These are phyloP conservation scores for Fusarium sacchari DNA, from an alignment of 2,329 filamentous ascomycete species.

Conservation along the genomic window DNA sequence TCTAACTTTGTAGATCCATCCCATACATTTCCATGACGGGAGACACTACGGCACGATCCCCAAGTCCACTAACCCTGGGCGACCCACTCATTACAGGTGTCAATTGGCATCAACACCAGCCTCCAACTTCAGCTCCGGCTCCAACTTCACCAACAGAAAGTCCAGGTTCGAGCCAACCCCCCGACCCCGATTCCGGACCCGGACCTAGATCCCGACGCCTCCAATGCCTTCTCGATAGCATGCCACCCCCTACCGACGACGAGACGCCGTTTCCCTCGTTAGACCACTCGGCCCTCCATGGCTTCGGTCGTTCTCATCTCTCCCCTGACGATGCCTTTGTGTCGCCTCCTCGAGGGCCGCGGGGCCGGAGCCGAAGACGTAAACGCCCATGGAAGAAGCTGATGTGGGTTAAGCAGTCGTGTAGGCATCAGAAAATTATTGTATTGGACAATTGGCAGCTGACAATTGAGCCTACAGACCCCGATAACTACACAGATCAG, in stretches of 20 bases:
- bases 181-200: not conserved
- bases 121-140: constrained; percentile 5
- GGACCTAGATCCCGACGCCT: constrained; percentile 1
- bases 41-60: constrained; percentile 26
- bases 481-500: constrained; percentile 99
- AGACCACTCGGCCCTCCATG: constrained; percentile 45
- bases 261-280: constrained; percentile 51
- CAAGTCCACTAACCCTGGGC: constrained; percentile 30
- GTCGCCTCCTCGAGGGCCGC: constrained; percentile 66
- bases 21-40: constrained; percentile 16
- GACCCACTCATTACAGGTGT: constrained; percentile 29
- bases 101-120: constrained; percentile 32
- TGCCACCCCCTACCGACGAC: constrained; percentile 53
- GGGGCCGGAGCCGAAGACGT: constrained; percentile 73
- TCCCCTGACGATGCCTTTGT: constrained; percentile 87
- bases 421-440: constrained; percentile 54
- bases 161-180: constrained; percentile 4
- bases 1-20: constrained; percentile 4
- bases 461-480: constrained; percentile 64
- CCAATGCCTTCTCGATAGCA: constrained; percentile 38
- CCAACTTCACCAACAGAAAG: not conserved
- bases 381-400: constrained; percentile 92
- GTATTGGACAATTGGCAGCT: constrained; percentile 1
- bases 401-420: constrained; percentile 97
- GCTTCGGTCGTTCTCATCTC: constrained; percentile 71